Evolutionary conservation across 306 rosid genomes (phyloP).

Genomic region (Casuarina cunninghamiana): DNA sequence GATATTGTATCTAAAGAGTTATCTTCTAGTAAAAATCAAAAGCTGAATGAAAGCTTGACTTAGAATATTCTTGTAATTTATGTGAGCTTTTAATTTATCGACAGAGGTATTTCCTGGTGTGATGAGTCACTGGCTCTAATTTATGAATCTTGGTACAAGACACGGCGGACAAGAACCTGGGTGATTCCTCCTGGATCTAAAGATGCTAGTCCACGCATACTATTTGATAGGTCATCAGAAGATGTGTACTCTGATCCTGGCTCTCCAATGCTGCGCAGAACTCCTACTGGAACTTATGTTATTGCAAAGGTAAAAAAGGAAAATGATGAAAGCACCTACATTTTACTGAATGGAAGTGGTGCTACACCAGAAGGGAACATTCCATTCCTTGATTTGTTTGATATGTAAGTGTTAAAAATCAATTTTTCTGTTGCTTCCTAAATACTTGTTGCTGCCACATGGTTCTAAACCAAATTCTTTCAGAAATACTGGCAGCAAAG

Average conservation of each 20-base stretch:
- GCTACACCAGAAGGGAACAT: slow-evolving; percentile 95
- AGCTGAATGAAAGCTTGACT: slow-evolving; percentile 9
- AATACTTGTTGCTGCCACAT: slow-evolving; percentile 22
- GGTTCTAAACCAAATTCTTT: slow-evolving; percentile 48
- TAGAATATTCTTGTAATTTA: slow-evolving; percentile 13
- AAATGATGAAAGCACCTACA: slow-evolving; percentile 55
- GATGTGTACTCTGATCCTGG: slow-evolving; percentile 99
- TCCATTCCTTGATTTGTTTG: slow-evolving; percentile 96
- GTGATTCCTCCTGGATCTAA: slow-evolving; percentile 76
- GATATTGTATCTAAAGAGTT: neutral
- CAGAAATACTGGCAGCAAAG: slow-evolving; percentile 88
- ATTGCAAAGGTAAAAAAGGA: slow-evolving; percentile 75
- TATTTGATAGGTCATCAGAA: slow-evolving; percentile 96
- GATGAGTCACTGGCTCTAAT: slow-evolving; percentile 88
- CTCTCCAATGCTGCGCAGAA: slow-evolving; percentile 90
- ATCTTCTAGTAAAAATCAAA: neutral
- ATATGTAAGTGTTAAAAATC: slow-evolving; percentile 62
- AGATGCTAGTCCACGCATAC: slow-evolving; percentile 64
- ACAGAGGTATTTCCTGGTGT: slow-evolving; percentile 96
- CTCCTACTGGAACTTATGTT: slow-evolving; percentile 77
- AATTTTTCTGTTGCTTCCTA: slow-evolving; percentile 10
- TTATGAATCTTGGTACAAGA: slow-evolving; percentile 98
- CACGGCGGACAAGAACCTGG: slow-evolving; percentile 79
- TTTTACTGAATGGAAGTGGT: slow-evolving; percentile 85
- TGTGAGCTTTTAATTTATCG: slow-evolving; percentile 26